Base-by-base conservation (phyloP, 495 filamentous ascomycete species). In the Daldinia loculata region DNA sequence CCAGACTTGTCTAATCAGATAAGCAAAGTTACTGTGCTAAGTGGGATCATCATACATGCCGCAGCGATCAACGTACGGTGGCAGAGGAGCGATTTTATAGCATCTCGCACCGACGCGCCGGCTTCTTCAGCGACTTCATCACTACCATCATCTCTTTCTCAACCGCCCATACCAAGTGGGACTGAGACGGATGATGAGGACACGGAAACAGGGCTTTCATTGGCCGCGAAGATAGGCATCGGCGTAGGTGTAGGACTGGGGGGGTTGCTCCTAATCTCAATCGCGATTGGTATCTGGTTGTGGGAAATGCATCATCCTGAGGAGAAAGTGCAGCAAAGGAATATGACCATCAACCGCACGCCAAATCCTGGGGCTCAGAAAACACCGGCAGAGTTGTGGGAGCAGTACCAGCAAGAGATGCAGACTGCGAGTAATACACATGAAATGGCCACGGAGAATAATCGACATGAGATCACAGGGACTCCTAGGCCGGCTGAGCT, bases 21-120 rank as follows among this genome's bases (percentile, higher is more conserved):
- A 22, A 48, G 43, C 43, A 48, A 48, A 12, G 43, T 59, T 2
- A 66, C 63, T 3, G 43, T 52, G 12, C 41, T 66, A 1, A 45
- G 9, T 8, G 17, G 27, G 2, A 55, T 43, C 7, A 22, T 61
- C 8, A 30, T 61, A 6, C n/a, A 67, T 12, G 56, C 64, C 4
- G 64, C 64, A 17, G 64, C 64, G 5, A 27, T 67, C 56, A 61
- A 60, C 12, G 38, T 67, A 15, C 34, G 27, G 3, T 61, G 50
- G 64, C 17, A 66, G 36, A 32, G 29, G 4, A 0, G 29, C 12
- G 34, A 38, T 17, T 32, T 52, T 27, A 7, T 30, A 50, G 14
- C 32, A 14, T 34, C 24, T 24, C 41, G 9, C 39, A 48, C 43
- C 3, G 19, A 48, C 11, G 9, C 43, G 8, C 19, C 43, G 17